A percentile compares a stretch with the other conserved stretches of the same genome.
These are phyloP conservation scores for Polytrichum commune DNA, from an alignment of 225 moss, liverwort and hornwort genomes.

Conservation along the genomic window DNA sequence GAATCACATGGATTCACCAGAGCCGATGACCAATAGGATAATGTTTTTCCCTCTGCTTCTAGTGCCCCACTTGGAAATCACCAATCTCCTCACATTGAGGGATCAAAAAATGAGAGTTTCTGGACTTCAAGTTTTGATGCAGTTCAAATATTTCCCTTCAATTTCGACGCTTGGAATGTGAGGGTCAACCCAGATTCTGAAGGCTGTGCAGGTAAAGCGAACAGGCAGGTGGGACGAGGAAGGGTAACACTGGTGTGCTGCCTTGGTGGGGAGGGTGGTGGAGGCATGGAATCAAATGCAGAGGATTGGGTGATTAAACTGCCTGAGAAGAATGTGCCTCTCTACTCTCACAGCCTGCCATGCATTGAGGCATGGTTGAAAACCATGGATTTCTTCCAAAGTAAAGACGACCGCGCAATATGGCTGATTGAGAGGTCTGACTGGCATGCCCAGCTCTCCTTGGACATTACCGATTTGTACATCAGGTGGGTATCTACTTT, in stretches of 20 bases:
- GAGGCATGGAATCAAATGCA: slow-evolving; percentile 23
- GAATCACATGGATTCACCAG: too few species aligned
- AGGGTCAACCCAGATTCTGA: background rate
- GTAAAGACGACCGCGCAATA: slow-evolving; percentile 70
- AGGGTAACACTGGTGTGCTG: slow-evolving; percentile 12
- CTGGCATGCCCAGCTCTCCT: slow-evolving; percentile 93
- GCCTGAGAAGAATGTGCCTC: slow-evolving; percentile 84
- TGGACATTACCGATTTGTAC: slow-evolving; percentile 81
- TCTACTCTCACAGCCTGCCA: slow-evolving; percentile 92
- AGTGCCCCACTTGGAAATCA: too few species aligned
- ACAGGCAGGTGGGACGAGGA: slow-evolving; percentile 4
- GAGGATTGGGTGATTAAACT: slow-evolving; percentile 70
- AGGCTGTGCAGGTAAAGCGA: background rate
- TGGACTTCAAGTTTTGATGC: background rate
- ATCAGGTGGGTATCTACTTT: slow-evolving; percentile 52
- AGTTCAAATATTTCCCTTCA: background rate
- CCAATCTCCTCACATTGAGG: background rate
- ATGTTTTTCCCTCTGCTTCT: too few species aligned
- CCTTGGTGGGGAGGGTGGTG: slow-evolving; percentile 13
- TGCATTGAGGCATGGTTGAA: slow-evolving; percentile 94
- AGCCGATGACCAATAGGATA: too few species aligned
- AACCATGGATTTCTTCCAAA: slow-evolving; percentile 68
- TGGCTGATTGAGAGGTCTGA: slow-evolving; percentile 84
- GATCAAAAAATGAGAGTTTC: background rate
- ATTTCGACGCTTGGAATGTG: background rate